Percentiles rank a stretch among this genome's conserved stretches.
These are phyloP conservation scores for Cornus florida DNA, from an alignment of 148 eudicot genomes.

Conservation along the genomic window DNA sequence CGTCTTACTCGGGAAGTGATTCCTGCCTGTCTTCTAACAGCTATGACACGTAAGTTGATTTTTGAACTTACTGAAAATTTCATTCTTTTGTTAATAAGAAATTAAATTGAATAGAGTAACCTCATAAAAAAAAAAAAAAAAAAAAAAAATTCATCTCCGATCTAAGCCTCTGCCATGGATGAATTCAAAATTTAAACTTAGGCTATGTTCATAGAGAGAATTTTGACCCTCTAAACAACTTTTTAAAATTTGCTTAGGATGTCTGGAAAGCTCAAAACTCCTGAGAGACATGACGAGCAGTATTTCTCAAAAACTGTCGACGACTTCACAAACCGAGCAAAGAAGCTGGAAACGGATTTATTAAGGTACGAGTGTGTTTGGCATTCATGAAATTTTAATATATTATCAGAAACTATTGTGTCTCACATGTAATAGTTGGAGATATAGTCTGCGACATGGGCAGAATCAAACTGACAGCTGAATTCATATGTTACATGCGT, in stretches of 20 bases:
- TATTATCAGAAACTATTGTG: constrained; percentile 4
- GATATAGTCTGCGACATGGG: not conserved
- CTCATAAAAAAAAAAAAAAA: not conserved
- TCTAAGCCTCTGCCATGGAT: not conserved
- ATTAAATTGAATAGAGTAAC: not conserved
- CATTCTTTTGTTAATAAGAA: not conserved
- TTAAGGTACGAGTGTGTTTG: constrained; percentile 37
- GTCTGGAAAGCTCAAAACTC: constrained; percentile 25
- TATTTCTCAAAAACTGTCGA: constrained; percentile 35
- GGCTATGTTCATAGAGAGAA: not conserved
- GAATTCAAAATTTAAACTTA: not conserved
- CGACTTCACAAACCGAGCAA: constrained; percentile 34
- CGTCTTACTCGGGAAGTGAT: constrained; percentile 17
- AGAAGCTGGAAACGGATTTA: constrained; percentile 43
- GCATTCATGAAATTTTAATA: not conserved
- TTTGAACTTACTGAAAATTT: not conserved
- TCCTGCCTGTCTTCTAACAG: constrained; percentile 13
- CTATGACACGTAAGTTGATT: constrained; percentile 33
- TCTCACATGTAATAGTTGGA: not conserved
- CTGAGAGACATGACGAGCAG: constrained; percentile 24
- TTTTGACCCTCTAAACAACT: not conserved
- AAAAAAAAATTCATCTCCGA: not conserved
- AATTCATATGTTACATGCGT: not conserved
- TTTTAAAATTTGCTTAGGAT: constrained; percentile 25
- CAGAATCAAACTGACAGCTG: not conserved